phyloP scores from a whole-genome alignment of 352 stramenopile species.

The Phytopythium chamaehyphon region DNA sequence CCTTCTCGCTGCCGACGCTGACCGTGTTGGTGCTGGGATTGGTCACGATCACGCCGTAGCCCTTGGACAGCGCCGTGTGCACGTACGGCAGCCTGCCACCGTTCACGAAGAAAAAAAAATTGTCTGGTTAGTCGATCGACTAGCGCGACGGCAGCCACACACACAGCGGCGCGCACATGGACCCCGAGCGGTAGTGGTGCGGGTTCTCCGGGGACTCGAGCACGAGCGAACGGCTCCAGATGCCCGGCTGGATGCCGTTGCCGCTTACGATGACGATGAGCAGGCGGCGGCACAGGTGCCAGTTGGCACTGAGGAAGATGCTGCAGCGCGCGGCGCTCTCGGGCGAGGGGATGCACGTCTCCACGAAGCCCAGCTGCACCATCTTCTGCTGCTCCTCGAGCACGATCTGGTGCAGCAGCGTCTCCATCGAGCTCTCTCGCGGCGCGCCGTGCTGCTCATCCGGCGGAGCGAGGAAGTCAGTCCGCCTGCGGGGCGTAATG shows the following conservation, averaged over 20 bases:
- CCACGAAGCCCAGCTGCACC: conserved; percentile 76
- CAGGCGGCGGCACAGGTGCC: conserved; percentile 71
- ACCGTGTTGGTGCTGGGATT: conserved; percentile 81
- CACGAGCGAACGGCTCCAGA: conserved; percentile 82
- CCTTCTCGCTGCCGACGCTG: conserved; percentile 61
- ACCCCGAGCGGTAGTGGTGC: conserved; percentile 79
- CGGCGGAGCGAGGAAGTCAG: conserved; percentile 1
- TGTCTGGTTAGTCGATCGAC: too few species aligned
- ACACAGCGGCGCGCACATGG: conserved; percentile 35
- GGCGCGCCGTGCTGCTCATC: conserved; percentile 18
- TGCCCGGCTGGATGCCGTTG: conserved; percentile 82
- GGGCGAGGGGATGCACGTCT: conserved; percentile 72
- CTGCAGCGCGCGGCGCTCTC: conserved; percentile 64
- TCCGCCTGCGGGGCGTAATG: background rate
- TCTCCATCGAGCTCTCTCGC: conserved; percentile 70
- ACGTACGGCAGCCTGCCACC: conserved; percentile 57
- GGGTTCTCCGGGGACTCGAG: conserved; percentile 62
- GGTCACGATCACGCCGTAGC: conserved; percentile 77
- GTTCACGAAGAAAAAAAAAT: background rate
- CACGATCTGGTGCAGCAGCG: conserved; percentile 80
- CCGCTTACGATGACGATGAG: conserved; percentile 77
- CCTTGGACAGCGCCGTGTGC: conserved; percentile 71
- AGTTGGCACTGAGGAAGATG: conserved; percentile 83
- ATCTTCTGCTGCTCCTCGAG: conserved; percentile 85
- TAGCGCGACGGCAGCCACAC: background rate